A percentile compares a stretch with the other conserved stretches of the same genome.
These are phyloP conservation scores for Sphenostylis stenocarpa DNA, from an alignment of 306 rosid genomes.

Conservation along the genomic window DNA sequence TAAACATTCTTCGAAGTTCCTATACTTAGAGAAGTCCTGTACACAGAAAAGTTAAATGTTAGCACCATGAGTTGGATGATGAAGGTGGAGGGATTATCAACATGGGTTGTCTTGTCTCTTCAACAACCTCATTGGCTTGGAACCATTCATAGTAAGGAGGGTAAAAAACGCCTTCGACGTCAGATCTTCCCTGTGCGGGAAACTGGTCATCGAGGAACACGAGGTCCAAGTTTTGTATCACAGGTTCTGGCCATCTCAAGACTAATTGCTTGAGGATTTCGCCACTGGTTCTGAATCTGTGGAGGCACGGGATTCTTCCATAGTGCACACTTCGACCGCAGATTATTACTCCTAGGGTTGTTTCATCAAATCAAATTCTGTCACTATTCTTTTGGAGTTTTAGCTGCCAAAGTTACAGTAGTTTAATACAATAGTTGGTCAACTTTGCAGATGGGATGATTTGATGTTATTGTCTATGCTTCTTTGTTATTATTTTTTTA, in stretches of 20 bases:
- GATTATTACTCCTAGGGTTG: background rate
- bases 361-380: background rate
- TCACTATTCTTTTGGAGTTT: background rate
- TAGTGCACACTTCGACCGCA: background rate
- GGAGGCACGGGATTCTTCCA: constrained; percentile 59
- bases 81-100: background rate
- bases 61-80: background rate
- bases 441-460: no score
- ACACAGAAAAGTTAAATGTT: background rate
- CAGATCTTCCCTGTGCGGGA: constrained; percentile 48
- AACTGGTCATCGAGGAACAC: constrained; percentile 48
- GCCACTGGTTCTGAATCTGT: constrained; percentile 55
- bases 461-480: no score
- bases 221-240: constrained; percentile 43
- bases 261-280: constrained; percentile 43
- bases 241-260: constrained; percentile 38
- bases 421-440: no score
- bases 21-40: constrained; percentile 36
- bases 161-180: constrained; percentile 40
- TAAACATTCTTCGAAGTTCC: constrained; percentile 47
- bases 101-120: background rate
- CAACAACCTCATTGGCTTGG: constrained; percentile 47
- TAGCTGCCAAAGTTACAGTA: no score
- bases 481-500: no score
- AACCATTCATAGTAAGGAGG: constrained; percentile 68